phyloP scores from a whole-genome alignment of 176 grass and related monocot genomes.

The Musa itinerans region DNA sequence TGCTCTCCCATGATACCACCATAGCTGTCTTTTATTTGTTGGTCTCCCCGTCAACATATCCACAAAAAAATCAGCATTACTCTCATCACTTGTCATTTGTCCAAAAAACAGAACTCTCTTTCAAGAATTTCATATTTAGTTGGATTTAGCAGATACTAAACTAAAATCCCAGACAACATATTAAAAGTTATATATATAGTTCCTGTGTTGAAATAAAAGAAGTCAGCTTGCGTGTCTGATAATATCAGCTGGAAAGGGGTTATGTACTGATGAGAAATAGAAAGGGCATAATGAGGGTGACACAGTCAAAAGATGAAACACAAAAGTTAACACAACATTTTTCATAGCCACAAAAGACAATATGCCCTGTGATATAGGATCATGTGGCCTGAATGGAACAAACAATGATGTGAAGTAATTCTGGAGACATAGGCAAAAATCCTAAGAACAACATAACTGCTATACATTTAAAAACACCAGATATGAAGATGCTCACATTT shows the following conservation, averaged over 20 bases:
- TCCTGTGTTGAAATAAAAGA: neutral
- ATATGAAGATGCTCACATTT: constrained; percentile 49
- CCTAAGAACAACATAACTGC: neutral
- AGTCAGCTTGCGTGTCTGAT: neutral
- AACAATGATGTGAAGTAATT: neutral
- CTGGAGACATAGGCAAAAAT: too few relatives aligned
- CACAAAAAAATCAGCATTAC: neutral
- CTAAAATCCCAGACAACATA: neutral
- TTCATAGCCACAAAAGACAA: neutral
- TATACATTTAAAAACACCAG: neutral
- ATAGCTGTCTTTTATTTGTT: neutral
- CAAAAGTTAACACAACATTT: neutral
- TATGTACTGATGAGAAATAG: neutral
- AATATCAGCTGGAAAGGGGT: neutral
- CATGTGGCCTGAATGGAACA: neutral
- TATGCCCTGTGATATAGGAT: neutral
- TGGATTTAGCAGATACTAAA: too few relatives aligned
- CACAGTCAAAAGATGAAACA: neutral
- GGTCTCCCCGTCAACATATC: neutral
- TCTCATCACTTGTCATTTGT: neutral
- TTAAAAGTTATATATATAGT: neutral
- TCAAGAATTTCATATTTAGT: neutral
- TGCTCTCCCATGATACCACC: neutral
- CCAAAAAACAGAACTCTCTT: neutral
- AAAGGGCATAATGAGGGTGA: neutral